A percentile compares a stretch with the other conserved stretches of the same genome.
phyloP scores from a whole-genome alignment of 805 yeast genomes.

The Wickerhamomyces sydowiorum region DNA sequence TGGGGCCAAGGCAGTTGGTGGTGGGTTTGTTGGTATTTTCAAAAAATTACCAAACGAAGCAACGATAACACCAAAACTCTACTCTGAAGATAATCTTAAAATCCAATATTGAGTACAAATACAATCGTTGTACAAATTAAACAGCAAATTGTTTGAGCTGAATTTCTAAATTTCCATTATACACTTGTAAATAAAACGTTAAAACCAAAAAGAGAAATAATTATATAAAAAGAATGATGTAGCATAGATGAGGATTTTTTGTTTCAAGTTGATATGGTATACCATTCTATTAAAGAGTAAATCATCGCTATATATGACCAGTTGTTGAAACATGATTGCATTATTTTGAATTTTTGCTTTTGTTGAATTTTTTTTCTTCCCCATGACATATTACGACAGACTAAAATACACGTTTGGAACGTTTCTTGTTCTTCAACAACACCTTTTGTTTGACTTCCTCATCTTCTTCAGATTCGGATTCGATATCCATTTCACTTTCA shows the following conservation, averaged over 20 bases:
- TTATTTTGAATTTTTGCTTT: not conserved
- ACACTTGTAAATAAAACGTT: no score
- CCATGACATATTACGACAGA: not conserved
- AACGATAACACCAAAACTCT: constrained; percentile 1
- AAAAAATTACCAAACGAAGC: constrained; percentile 25
- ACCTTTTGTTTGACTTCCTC: constrained; percentile 43
- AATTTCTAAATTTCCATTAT: not conserved
- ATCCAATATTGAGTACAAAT: not conserved
- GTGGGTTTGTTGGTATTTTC: constrained; percentile 44
- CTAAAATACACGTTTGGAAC: constrained; percentile 19
- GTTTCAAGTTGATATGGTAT: no score
- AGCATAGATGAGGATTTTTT: no score
- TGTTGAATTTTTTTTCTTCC: not conserved
- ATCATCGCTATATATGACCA: no score
- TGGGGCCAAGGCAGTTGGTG: constrained; percentile 40
- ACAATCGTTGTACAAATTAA: no score
- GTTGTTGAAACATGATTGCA: no score
- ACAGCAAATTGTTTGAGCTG: not conserved
- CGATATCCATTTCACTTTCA: constrained; percentile 47
- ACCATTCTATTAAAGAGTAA: no score
- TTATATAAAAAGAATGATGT: no score
- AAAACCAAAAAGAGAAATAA: no score
- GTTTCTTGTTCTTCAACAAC: constrained; percentile 24
- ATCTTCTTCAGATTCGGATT: constrained; percentile 56
- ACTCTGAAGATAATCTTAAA: not conserved